A percentile compares a stretch with the other conserved stretches of the same genome.
phyloP scores from a whole-genome alignment of 2,329 filamentous ascomycete genomes.

The Fusarium veterinarium region DNA sequence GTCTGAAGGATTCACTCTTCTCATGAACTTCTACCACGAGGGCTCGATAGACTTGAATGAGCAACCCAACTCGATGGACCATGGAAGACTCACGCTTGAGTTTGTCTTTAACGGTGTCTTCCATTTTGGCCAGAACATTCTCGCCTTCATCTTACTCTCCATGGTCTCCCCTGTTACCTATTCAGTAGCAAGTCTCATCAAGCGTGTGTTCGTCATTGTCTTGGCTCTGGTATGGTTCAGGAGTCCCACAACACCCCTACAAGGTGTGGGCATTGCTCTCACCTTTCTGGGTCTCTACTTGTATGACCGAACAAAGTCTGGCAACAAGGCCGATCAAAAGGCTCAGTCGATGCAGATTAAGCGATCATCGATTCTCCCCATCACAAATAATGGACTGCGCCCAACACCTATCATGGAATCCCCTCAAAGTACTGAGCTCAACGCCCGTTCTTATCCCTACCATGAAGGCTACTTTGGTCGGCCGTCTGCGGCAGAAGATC shows the following conservation, averaged over 20 bases:
- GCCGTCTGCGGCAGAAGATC: conserved; percentile 55
- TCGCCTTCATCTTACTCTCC: conserved; percentile 91
- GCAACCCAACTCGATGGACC: conserved; percentile 76
- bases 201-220: conserved; percentile 96
- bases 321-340: conserved; percentile 86
- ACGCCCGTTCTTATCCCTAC: conserved; percentile 53
- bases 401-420: conserved; percentile 39
- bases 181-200: conserved; percentile 94
- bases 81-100: conserved; percentile 80
- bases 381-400: conserved; percentile 59
- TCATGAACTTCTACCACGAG: conserved; percentile 82
- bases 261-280: conserved; percentile 85
- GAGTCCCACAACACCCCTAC: conserved; percentile 83
- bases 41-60: conserved; percentile 75
- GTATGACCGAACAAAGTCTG: conserved; percentile 92
- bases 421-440: conserved; percentile 43
- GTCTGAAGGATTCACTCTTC: conserved; percentile 82
- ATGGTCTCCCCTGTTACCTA: conserved; percentile 97
- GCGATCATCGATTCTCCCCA: conserved; percentile 70
- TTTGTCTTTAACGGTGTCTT: conserved; percentile 97
- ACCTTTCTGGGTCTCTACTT: conserved; percentile 95
- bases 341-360: conserved; percentile 67
- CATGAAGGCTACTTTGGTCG: conserved; percentile 59
- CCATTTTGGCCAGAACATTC: conserved; percentile 95
- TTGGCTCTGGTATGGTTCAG: conserved; percentile 97